Conservation (phyloP, 2,329 filamentous ascomycete species). For the Penicillium occitanis region DNA sequence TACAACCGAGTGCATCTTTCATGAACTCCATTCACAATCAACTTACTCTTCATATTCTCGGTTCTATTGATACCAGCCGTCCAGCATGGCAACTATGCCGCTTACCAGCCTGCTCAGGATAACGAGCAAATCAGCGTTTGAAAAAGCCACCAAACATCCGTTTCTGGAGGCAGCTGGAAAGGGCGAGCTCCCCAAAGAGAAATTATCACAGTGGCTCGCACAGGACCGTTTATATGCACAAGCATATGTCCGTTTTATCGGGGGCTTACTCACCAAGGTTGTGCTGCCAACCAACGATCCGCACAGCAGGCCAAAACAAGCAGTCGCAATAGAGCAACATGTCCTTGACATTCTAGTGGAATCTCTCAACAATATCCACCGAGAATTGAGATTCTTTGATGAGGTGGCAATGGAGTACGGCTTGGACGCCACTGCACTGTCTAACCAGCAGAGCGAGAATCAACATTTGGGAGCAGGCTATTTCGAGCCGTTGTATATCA, state of each 20-base stretch:
- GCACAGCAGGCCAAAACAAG: conserved; percentile 29
- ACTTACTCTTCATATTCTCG: no score
- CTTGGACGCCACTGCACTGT: conserved; percentile 50
- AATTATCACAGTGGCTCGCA: conserved; percentile 66
- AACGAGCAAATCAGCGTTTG: conserved; percentile 50
- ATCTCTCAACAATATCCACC: conserved; percentile 64
- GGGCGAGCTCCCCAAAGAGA: conserved; percentile 58
- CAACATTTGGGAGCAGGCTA: conserved; percentile 17
- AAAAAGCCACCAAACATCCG: conserved; percentile 61
- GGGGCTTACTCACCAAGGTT: conserved; percentile 63
- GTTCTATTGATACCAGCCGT: not conserved
- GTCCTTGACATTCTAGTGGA: conserved; percentile 64
- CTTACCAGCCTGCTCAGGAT: conserved; percentile 60
- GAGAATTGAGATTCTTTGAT: conserved; percentile 68
- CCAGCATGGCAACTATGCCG: conserved; percentile 34
- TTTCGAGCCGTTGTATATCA: conserved; percentile 47
- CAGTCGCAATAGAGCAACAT: conserved; percentile 49
- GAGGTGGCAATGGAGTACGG: conserved; percentile 62
- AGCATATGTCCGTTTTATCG: conserved; percentile 67
- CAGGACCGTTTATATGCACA: conserved; percentile 72
- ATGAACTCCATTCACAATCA: not conserved
- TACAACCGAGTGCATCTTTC: not conserved
- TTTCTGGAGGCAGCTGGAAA: conserved; percentile 66
- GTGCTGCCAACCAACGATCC: conserved; percentile 49
- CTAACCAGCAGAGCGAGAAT: conserved; percentile 18